phyloP scores from a whole-genome alignment of 2,329 filamentous ascomycete species.

The Chrysoporthe deuterocubensis region DNA sequence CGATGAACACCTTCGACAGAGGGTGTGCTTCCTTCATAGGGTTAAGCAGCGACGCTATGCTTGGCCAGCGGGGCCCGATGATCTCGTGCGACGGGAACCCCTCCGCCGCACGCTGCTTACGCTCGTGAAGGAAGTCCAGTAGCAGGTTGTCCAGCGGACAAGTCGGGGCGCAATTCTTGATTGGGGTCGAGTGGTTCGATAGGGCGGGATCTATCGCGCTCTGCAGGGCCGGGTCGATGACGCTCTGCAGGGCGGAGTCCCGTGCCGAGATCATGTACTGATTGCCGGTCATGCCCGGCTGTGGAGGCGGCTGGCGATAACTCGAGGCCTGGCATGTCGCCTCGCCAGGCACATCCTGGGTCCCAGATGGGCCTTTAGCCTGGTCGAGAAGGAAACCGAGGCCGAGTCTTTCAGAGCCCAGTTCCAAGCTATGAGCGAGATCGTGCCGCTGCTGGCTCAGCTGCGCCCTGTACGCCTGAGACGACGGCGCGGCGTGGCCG shows the following conservation, averaged over 20 bases:
- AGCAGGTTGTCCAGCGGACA: slow-evolving; percentile 81
- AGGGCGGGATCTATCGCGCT: slow-evolving; percentile 27
- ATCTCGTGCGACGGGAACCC: slow-evolving; percentile 68
- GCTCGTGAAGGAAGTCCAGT: slow-evolving; percentile 75
- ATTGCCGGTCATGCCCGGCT: slow-evolving; percentile 38
- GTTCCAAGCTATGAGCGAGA: slow-evolving; percentile 59
- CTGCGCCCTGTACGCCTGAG: slow-evolving; percentile 35
- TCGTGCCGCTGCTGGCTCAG: slow-evolving; percentile 54
- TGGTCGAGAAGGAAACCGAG: slow-evolving; percentile 74
- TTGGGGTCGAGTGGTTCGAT: slow-evolving; percentile 39
- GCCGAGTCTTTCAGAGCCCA: slow-evolving; percentile 69
- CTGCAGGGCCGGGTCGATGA: slow-evolving; percentile 33
- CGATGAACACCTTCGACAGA: slow-evolving; percentile 82
- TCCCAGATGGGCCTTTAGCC: slow-evolving; percentile 57
- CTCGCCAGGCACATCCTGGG: slow-evolving; percentile 54
- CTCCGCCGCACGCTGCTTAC: slow-evolving; percentile 66
- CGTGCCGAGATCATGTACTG: slow-evolving; percentile 19
- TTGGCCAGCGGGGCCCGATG: slow-evolving; percentile 78
- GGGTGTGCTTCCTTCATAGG: slow-evolving; percentile 72
- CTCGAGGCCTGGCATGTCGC: slow-evolving; percentile 47
- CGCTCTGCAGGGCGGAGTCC: slow-evolving; percentile 17
- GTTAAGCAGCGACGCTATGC: slow-evolving; percentile 77
- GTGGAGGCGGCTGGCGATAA: slow-evolving; percentile 53
- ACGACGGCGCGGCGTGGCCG: slow-evolving; percentile 30
- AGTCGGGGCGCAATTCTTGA: slow-evolving; percentile 68